A percentile compares a stretch with the other conserved stretches of the same genome.
These are phyloP conservation scores for Penicillium maclennaniae DNA, from an alignment of 495 filamentous ascomycete species.

Conservation along the genomic window DNA sequence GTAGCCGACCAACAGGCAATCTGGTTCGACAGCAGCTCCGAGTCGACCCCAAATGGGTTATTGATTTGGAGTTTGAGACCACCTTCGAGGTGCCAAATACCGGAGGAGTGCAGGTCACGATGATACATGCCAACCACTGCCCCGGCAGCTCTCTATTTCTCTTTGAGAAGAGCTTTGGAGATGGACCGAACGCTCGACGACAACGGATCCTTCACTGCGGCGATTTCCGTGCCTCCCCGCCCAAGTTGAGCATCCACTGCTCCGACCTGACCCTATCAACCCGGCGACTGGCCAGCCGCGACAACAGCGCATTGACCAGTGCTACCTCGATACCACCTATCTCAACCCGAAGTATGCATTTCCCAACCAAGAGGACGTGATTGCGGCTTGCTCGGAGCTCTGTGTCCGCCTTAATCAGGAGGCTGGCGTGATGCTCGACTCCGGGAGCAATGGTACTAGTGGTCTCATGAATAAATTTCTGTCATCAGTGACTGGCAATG, in stretches of 20 bases:
- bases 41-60: constrained; percentile 81
- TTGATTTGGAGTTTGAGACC: constrained; percentile 82
- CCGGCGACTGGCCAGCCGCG: constrained; percentile 60
- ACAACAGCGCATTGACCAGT: constrained; percentile 86
- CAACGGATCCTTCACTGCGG: constrained; percentile 91
- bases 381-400: constrained; percentile 83
- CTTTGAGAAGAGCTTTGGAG: constrained; percentile 73
- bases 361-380: constrained; percentile 80
- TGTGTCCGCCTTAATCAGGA: constrained; percentile 67
- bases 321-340: constrained; percentile 97
- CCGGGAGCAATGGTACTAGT: constrained; percentile 33
- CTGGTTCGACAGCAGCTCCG: constrained; percentile 80
- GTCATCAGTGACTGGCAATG: constrained; percentile 15
- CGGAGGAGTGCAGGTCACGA: constrained; percentile 78
- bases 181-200: constrained; percentile 51
- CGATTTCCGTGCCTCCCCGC: constrained; percentile 86
- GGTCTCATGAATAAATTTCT: constrained; percentile 64
- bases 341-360: constrained; percentile 95
- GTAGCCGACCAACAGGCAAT: constrained; percentile 86
- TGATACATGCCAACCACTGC: constrained; percentile 97
- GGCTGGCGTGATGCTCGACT: constrained; percentile 47
- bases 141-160: constrained; percentile 91
- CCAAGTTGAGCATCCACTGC: constrained; percentile 79
- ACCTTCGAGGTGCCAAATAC: constrained; percentile 75
- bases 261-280: constrained; percentile 70